phyloP scores from a whole-genome alignment of 1,284 basidiomycete genomes.

The Laetiporus sulphureus region DNA sequence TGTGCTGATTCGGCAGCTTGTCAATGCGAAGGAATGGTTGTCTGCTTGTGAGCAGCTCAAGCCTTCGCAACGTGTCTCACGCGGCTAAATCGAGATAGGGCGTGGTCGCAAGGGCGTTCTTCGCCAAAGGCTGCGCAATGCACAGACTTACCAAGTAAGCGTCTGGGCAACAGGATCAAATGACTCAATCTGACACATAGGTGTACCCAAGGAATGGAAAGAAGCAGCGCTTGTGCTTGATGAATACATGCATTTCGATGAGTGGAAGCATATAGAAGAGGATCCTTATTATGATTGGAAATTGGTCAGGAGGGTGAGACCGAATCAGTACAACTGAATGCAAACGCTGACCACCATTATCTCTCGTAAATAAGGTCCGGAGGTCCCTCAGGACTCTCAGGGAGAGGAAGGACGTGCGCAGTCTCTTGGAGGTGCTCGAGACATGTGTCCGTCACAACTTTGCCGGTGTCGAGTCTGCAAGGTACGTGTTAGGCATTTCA shows the following conservation, averaged over 20 bases:
- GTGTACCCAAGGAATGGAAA: constrained; percentile 68
- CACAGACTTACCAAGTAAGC: constrained; percentile 59
- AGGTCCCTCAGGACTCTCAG: constrained; percentile 57
- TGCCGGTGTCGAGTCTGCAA: constrained; percentile 86
- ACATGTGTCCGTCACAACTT: constrained; percentile 93
- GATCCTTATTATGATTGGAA: constrained; percentile 89
- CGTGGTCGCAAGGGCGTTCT: constrained; percentile 78
- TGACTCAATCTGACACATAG: not conserved
- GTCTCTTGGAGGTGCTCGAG: constrained; percentile 86
- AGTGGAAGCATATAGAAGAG: constrained; percentile 85
- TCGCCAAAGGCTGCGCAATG: constrained; percentile 67
- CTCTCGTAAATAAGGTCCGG: constrained; percentile 51
- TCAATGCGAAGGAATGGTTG: constrained; percentile 90
- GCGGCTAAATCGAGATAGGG: too few species aligned
- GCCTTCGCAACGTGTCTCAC: too few species aligned
- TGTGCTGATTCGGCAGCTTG: constrained; percentile 83
- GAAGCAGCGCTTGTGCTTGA: constrained; percentile 77
- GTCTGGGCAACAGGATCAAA: not conserved
- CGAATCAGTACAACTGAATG: not conserved
- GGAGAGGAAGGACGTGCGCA: constrained; percentile 73
- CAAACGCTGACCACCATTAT: not conserved
- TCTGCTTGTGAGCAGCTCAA: constrained; percentile 83
- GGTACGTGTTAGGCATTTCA: constrained; percentile 31
- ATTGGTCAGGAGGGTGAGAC: constrained; percentile 63
- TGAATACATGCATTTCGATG: constrained; percentile 73